phyloP scores from a whole-genome alignment of 1,139 yeast species.

The Candida frijolesensis region DNA sequence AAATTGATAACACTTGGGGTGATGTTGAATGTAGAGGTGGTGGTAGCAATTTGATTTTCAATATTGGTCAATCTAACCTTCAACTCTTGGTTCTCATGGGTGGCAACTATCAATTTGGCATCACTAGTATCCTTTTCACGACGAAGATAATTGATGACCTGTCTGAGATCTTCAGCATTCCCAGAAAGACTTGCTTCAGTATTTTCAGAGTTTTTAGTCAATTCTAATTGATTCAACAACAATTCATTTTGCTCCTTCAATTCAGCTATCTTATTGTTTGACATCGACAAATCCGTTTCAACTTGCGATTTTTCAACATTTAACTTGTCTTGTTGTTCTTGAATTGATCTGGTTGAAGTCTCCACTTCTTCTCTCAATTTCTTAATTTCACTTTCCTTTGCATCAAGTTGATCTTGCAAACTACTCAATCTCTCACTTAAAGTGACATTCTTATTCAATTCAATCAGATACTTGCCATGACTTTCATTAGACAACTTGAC shows the following conservation, averaged over 20 bases:
- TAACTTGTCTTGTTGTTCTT: constrained; percentile 27
- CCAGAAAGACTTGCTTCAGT: constrained; percentile 12
- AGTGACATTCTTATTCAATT: constrained; percentile 58
- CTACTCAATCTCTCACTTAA: constrained; percentile 46
- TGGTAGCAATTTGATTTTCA: constrained; percentile 45
- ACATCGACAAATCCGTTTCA: constrained; percentile 55
- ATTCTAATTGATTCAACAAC: constrained; percentile 70
- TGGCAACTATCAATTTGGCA: constrained; percentile 52
- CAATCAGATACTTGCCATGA: constrained; percentile 60
- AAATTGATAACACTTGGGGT: constrained; percentile 36
- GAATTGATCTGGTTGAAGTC: constrained; percentile 20
- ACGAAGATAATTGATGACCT: constrained; percentile 64
- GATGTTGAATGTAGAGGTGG: constrained; percentile 45
- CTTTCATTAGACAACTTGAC: constrained; percentile 48
- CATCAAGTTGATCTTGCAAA: constrained; percentile 45
- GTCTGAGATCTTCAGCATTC: constrained; percentile 38
- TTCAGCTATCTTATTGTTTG: constrained; percentile 54
- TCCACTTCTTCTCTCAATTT: constrained; percentile 30
- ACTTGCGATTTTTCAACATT: constrained; percentile 31
- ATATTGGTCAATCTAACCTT: constrained; percentile 44
- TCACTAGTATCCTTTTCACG: constrained; percentile 78
- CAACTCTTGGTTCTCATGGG: constrained; percentile 52
- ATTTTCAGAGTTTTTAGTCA: constrained; percentile 24
- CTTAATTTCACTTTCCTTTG: constrained; percentile 37
- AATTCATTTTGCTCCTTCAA: constrained; percentile 67